Evolutionary conservation across 225 moss, liverwort and hornwort species (phyloP), one percentile per base, ranked within the genome.

Genomic region (Asterella californica): DNA sequence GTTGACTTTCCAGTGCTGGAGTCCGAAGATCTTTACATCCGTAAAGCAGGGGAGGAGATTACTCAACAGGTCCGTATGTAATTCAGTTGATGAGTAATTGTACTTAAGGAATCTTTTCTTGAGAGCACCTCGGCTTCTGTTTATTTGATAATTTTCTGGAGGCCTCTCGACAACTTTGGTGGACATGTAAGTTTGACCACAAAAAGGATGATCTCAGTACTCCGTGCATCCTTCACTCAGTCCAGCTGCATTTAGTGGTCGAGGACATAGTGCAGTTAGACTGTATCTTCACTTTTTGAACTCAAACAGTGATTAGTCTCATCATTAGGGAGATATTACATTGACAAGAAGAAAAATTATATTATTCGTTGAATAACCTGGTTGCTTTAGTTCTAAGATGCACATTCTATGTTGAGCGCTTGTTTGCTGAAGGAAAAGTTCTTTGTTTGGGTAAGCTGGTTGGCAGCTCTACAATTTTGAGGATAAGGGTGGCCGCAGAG

Each of bases 21-120:
- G 78, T 94, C 96, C 0, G 97, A 97, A 82, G 97, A 93, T 78
- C 93, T 97, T 15, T 97, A 93, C 74, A 90, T 93, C 68, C 91
- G 94, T 47, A 97, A 97, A 87, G 96, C 96, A 73, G 94, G 96
- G 82, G 96, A 97, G 83, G 94, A 97, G 82, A 97, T 97, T 63
- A 94, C 93, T 24, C 93, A 88, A 25, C 97, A 97, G 96, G 96
- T 97, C 74, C 78, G 84, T 74, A 12, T 27, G 83, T 63, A 22
- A 72, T 38, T 34, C 55, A 45, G 14, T 29, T 27, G 25, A 70
- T 67, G 36, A 36, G 25, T n/a, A 27, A 25, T 61, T 17, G 5
- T 17, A 14, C 52, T 11, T 14, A 52, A 52, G 59, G 61, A 61
- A 61, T 25, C 2, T 27, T 25, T 27, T 61, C n/a, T 22, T 60